These are phyloP conservation scores for Russula emetica DNA, from an alignment of 768 basidiomycete species.

Conservation along the genomic window DNA sequence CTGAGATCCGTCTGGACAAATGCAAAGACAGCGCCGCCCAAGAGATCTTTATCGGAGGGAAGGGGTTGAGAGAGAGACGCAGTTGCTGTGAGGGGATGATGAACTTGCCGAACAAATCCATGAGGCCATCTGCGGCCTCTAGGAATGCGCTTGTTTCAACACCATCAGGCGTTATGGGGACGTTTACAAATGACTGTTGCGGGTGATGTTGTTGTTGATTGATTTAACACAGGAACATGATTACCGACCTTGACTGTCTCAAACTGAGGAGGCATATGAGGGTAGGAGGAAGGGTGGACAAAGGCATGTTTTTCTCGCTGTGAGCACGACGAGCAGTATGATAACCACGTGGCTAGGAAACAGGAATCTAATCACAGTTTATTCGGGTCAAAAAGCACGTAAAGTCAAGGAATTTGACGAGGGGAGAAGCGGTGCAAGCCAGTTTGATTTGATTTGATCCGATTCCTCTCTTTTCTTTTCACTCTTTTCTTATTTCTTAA, in stretches of 20 bases:
- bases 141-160: slow-evolving; percentile 79
- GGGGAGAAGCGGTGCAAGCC: background rate
- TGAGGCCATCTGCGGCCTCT: slow-evolving; percentile 83
- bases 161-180: slow-evolving; percentile 68
- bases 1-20: slow-evolving; percentile 71
- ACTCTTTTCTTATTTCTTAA: background rate
- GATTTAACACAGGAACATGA: slow-evolving; percentile 6
- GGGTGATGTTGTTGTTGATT: slow-evolving; percentile 4
- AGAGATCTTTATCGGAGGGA: slow-evolving; percentile 46
- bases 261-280: slow-evolving; percentile 55
- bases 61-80: background rate
- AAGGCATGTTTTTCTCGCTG: background rate
- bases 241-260: slow-evolving; percentile 58
- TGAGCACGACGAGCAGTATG: background rate
- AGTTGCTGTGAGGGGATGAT: slow-evolving; percentile 14
- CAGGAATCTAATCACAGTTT: background rate
- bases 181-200: slow-evolving; percentile 78
- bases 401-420: background rate
- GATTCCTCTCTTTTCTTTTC: background rate
- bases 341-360: slow-evolving; percentile 21
- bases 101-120: slow-evolving; percentile 61
- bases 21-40: slow-evolving; percentile 64
- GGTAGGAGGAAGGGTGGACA: slow-evolving; percentile 12
- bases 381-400: background rate
- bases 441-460: slow-evolving; percentile 8